A percentile compares a stretch with the other conserved stretches of the same genome.
Evolutionary conservation across 73 alveolate genomes (phyloP).

Genomic region (Stentor roeselii): DNA sequence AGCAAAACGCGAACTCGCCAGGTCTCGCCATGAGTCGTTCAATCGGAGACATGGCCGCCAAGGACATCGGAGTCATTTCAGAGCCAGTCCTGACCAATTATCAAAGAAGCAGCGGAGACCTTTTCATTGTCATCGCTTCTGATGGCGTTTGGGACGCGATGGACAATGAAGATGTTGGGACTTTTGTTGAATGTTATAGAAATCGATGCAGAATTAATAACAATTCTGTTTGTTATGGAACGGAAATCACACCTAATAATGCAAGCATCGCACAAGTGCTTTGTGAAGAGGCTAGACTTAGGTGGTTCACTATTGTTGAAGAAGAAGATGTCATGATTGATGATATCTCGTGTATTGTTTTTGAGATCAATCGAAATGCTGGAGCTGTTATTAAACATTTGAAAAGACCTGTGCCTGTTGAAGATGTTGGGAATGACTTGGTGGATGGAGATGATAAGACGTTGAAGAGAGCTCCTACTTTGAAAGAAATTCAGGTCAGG

Average conservation of each 20-base stretch:
- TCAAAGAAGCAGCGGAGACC: background rate
- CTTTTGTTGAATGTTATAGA: constrained; percentile 24
- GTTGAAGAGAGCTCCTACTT: constrained; percentile 24
- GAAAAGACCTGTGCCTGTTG: background rate
- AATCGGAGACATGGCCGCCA: constrained; percentile 31
- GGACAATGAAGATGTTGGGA: constrained; percentile 21
- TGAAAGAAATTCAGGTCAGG: background rate
- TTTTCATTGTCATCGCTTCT: constrained; percentile 32
- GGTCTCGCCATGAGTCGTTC: constrained; percentile 63
- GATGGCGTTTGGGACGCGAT: constrained; percentile 52
- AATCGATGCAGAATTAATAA: background rate
- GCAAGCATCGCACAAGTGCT: constrained; percentile 6
- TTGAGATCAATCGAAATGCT: constrained; percentile 5
- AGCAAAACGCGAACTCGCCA: constrained; percentile 47
- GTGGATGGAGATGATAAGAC: constrained; percentile 5
- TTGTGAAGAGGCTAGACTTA: constrained; percentile 29
- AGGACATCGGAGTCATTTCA: constrained; percentile 26
- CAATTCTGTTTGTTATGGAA: background rate
- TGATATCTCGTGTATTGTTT: constrained; percentile 27
- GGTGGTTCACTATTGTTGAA: constrained; percentile 18
- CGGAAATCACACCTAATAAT: background rate
- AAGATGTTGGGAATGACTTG: background rate
- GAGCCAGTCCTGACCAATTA: constrained; percentile 27
- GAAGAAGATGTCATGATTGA: constrained; percentile 29
- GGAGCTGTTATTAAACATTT: background rate